phyloP scores from a whole-genome alignment of 768 basidiomycete species.

The Termitomyces sp. region DNA sequence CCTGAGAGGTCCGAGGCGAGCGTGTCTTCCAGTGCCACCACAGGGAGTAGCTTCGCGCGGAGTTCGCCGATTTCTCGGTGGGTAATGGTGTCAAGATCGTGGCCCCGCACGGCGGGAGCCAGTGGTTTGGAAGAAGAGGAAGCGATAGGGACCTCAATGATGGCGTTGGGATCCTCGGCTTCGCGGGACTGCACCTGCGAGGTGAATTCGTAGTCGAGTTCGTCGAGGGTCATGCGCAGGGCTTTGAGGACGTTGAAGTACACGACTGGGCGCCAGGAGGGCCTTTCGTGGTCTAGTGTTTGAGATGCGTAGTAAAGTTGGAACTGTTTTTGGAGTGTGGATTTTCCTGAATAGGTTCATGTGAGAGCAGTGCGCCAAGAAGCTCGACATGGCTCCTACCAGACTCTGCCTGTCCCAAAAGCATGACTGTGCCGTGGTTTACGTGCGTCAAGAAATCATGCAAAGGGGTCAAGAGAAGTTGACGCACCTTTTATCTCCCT shows the following conservation, averaged over 20 bases:
- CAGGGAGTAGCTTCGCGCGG: constrained; percentile 51
- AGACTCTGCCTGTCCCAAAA: constrained; percentile 76
- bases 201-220: constrained; percentile 56
- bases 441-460: background rate
- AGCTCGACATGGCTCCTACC: constrained; percentile 21
- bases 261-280: constrained; percentile 74
- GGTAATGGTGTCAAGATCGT: background rate
- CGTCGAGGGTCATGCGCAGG: constrained; percentile 66
- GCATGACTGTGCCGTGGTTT: constrained; percentile 43
- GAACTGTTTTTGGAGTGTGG: constrained; percentile 81
- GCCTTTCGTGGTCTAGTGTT: constrained; percentile 63
- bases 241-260: constrained; percentile 84
- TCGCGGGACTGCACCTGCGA: background rate
- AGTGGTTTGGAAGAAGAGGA: constrained; percentile 12
- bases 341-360: constrained; percentile 48
- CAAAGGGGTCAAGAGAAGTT: background rate
- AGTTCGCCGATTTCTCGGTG: constrained; percentile 42
- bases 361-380: background rate
- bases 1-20: constrained; percentile 65
- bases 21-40: constrained; percentile 62
- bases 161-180: constrained; percentile 12
- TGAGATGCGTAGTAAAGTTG: constrained; percentile 74
- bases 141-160: constrained; percentile 13
- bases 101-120: background rate
- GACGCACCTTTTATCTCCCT: constrained; percentile 45